These are phyloP conservation scores for Parastagonospora avenae DNA, from an alignment of 2,329 filamentous ascomycete genomes.

Conservation along the genomic window DNA sequence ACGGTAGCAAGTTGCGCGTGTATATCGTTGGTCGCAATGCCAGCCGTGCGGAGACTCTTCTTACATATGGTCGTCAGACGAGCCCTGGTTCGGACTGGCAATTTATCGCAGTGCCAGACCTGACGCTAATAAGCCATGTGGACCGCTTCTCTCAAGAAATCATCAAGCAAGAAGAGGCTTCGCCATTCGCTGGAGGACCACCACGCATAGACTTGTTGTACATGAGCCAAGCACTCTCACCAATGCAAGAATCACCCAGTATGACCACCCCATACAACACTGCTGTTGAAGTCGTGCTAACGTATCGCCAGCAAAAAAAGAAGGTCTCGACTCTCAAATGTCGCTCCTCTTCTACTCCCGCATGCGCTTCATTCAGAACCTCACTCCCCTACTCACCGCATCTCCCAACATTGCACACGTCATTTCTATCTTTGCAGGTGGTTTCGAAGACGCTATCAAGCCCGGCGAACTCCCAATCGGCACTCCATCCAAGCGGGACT, in stretches of 20 bases:
- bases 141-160: constrained; percentile 40
- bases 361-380: constrained; percentile 45
- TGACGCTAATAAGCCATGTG: constrained; percentile 43
- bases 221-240: constrained; percentile 34
- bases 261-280: constrained; percentile 20
- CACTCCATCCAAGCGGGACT: constrained; percentile 18
- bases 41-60: constrained; percentile 29
- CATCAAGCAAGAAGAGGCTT: constrained; percentile 23
- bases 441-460: constrained; percentile 32
- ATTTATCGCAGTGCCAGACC: constrained; percentile 40
- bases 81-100: constrained; percentile 40
- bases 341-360: constrained; percentile 45
- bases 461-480: constrained; percentile 36
- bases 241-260: constrained; percentile 52
- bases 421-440: constrained; percentile 44
- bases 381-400: constrained; percentile 42
- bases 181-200: constrained; percentile 20
- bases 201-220: constrained; percentile 44
- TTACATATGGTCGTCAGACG: constrained; percentile 30
- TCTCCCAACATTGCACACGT: constrained; percentile 26
- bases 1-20: constrained; percentile 39
- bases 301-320: constrained; percentile 38
- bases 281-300: constrained; percentile 43
- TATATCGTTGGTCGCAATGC: constrained; percentile 53
- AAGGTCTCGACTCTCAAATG: constrained; percentile 45